These are phyloP conservation scores for Cetraspora pellucida DNA, from an alignment of 192 early-diverging fungal species.

Conservation along the genomic window DNA sequence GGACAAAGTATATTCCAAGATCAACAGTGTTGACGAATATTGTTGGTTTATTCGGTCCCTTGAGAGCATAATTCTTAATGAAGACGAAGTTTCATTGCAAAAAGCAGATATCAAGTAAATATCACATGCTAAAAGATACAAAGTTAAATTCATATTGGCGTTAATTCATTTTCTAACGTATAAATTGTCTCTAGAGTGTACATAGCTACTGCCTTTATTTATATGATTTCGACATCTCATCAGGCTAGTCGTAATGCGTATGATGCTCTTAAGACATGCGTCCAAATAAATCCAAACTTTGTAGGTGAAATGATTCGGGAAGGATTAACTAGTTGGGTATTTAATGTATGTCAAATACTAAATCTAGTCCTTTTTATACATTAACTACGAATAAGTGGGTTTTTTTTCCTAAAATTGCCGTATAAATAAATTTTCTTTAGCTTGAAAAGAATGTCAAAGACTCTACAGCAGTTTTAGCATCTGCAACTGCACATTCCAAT, in stretches of 20 bases:
- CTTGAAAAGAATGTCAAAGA: conserved; percentile 54
- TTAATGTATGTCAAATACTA: conserved; percentile 38
- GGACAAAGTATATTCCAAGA: conserved; percentile 83
- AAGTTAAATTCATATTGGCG: not conserved
- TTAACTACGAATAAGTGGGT: too few species aligned
- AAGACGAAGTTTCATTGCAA: conserved; percentile 42
- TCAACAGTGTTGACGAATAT: conserved; percentile 61
- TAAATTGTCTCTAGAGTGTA: conserved; percentile 34
- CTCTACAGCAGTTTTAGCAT: conserved; percentile 44
- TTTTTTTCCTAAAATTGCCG: too few species aligned
- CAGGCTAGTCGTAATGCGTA: conserved; percentile 49
- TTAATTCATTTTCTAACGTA: conserved; percentile 15
- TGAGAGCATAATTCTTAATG: conserved; percentile 48
- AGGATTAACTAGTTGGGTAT: conserved; percentile 51
- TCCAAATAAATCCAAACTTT: conserved; percentile 37
- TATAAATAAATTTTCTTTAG: not conserved
- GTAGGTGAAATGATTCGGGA: conserved; percentile 43
- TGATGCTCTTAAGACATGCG: conserved; percentile 42
- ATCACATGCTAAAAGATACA: conserved; percentile 1
- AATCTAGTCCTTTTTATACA: too few species aligned
- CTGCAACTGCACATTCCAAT: conserved; percentile 38
- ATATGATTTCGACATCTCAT: conserved; percentile 52
- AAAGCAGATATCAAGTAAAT: conserved; percentile 42
- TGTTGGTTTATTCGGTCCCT: conserved; percentile 69
- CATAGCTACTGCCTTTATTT: conserved; percentile 59